Evolutionary conservation across 2,329 filamentous ascomycete species (phyloP).

Genomic region (Aaosphaeria arxii): DNA sequence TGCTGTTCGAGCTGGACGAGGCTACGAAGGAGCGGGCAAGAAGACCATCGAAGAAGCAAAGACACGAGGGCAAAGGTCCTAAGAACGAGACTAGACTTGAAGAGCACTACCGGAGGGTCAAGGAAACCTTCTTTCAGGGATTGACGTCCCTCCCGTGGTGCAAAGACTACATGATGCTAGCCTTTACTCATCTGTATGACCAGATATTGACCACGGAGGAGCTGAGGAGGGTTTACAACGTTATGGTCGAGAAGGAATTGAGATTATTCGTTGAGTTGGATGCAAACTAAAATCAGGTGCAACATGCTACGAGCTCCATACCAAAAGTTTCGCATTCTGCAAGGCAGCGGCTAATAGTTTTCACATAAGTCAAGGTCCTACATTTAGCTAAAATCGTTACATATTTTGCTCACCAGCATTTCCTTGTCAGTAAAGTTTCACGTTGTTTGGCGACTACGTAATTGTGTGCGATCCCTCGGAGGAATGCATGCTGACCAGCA

Average conservation of each 20-base stretch:
- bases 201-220: conserved; percentile 45
- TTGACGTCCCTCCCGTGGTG: conserved; percentile 61
- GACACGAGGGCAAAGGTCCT: conserved; percentile 17
- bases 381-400: background rate
- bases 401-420: background rate
- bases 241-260: conserved; percentile 61
- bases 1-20: conserved; percentile 28
- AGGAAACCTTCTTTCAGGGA: conserved; percentile 54
- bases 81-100: conserved; percentile 13
- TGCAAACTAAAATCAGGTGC: background rate
- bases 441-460: background rate
- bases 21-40: conserved; percentile 9
- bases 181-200: conserved; percentile 45
- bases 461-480: background rate
- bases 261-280: conserved; percentile 57
- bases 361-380: background rate
- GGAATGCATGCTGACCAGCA: too few species aligned
- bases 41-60: conserved; percentile 6
- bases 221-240: conserved; percentile 51
- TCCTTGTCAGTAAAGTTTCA: background rate
- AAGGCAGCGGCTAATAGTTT: background rate
- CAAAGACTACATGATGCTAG: conserved; percentile 58
- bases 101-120: conserved; percentile 42
- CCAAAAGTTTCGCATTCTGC: background rate
- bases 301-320: background rate